These are phyloP conservation scores for Cryptosporidium parvum DNA, from an alignment of 169 alveolate species.

Conservation along the genomic window DNA sequence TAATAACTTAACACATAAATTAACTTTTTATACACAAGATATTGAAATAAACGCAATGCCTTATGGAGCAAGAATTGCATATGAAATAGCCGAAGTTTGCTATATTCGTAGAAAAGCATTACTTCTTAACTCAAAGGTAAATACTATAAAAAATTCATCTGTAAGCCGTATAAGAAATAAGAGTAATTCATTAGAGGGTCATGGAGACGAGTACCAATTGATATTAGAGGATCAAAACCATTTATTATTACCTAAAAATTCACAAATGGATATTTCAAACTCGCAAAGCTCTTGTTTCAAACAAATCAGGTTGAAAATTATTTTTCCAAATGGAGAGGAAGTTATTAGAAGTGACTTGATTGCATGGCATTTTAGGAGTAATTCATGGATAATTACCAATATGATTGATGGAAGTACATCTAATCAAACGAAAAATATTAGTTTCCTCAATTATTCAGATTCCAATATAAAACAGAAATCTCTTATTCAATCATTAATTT, in stretches of 20 bases:
- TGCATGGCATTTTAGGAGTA: conserved; percentile 61
- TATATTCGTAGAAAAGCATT: conserved; percentile 63
- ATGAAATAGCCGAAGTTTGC: conserved; percentile 75
- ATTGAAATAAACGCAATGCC: conserved; percentile 61
- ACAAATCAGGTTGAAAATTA: conserved; percentile 27
- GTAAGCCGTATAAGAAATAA: neutral
- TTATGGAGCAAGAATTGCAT: conserved; percentile 73
- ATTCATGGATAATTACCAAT: conserved; percentile 58
- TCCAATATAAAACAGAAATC: conserved; percentile 14
- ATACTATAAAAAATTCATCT: neutral
- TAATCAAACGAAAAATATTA: neutral
- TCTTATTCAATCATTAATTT: conserved; percentile 33
- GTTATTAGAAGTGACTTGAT: conserved; percentile 47
- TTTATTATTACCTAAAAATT: neutral
- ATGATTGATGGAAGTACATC: neutral
- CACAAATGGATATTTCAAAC: neutral
- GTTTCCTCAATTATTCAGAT: neutral
- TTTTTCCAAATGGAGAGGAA: conserved; percentile 54
- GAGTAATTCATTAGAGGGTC: neutral
- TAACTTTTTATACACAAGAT: conserved; percentile 10
- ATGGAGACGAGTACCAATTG: neutral
- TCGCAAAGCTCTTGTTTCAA: neutral
- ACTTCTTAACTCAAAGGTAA: conserved; percentile 43
- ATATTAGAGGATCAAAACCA: neutral
- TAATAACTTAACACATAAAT: conserved; percentile 17